Evolutionary conservation across 768 basidiomycete genomes (phyloP).

Genomic region (Macrolepiota fuliginosa): DNA sequence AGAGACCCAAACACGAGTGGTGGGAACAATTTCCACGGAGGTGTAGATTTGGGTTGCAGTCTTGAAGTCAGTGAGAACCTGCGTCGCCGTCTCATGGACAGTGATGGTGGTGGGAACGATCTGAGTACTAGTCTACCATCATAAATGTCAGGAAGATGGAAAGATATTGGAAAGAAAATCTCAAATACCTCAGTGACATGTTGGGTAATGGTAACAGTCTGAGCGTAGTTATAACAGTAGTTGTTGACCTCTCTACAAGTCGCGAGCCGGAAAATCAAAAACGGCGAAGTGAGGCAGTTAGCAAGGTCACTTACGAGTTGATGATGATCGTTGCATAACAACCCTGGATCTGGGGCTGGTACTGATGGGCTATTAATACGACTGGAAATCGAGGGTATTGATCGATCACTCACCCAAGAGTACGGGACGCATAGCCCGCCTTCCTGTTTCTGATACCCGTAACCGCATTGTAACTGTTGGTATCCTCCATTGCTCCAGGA

Average conservation of each 20-base stretch:
- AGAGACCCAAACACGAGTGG: conserved; percentile 64
- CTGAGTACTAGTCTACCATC: conserved; percentile 17
- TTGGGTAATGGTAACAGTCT: conserved; percentile 24
- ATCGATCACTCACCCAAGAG: conserved; percentile 51
- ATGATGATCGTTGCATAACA: conserved; percentile 70
- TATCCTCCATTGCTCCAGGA: conserved; percentile 64
- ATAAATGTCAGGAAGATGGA: neutral
- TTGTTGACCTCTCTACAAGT: conserved; percentile 16
- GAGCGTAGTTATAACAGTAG: conserved; percentile 16
- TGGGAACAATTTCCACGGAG: conserved; percentile 53
- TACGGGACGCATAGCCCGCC: conserved; percentile 54
- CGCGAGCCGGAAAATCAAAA: conserved; percentile 2
- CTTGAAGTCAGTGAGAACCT: conserved; percentile 37
- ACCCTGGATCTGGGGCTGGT: conserved; percentile 36
- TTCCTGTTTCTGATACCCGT: conserved; percentile 56
- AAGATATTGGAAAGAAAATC: neutral
- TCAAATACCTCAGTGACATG: conserved; percentile 36
- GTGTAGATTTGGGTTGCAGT: conserved; percentile 46
- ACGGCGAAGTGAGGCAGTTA: neutral
- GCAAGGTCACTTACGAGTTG: conserved; percentile 30
- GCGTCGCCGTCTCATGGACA: conserved; percentile 37
- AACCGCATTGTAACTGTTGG: conserved; percentile 64
- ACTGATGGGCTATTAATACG: conserved; percentile 24
- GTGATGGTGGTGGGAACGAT: conserved; percentile 45
- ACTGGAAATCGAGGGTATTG: neutral